Evolutionary conservation across 1,284 basidiomycete species (phyloP), one percentile per base, ranked within the genome.

Genomic region (Heliocybe sulcata): DNA sequence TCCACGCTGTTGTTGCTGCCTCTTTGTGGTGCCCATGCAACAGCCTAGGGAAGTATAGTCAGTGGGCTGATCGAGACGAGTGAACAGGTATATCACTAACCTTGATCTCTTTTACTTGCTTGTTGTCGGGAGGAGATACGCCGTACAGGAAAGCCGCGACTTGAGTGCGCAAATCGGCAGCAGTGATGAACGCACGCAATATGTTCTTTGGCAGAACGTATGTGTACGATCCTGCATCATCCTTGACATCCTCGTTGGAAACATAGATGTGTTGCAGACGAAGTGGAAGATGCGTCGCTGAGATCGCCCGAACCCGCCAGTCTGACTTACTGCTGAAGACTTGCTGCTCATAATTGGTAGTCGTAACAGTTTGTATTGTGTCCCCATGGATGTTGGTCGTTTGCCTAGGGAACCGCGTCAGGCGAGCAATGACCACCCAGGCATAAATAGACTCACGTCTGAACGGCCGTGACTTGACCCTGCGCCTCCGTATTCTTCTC

Each of bases 121-220:
- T 91, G 77, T 98, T 98, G 72, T 99, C 95, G 1, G 92, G 82
- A 4, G 97, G 96, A 20, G 92, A 95, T 10, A 80, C 78, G 59
- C 97, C 97, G 68, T 97, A 99, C 59, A 99, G 70, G 77, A 87
- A 97, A 0, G 88, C 96, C 0, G 94, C 94, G 45, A 98, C 92
- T 73, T 98, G 96, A 1, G 97, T 97, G 48, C 97, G 89, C 51
- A 99, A 79, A 73, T 99, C 97, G 23, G 94, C 84, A 23, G 92
- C 90, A 52, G 91, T 85, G 64, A 99, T 92, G 73, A 99, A 98
- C 10, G 94, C 91, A 56, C 92, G 90, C 49, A 99, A 78, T 55
- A 99, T 82, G 72, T 99, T 99, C 82, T 99, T 99, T 19, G 97
- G 95, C 58, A 99, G 79, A 53, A 99, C 94, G 66, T 94, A 99